Conservation (phyloP, 805 yeast species). For the Candida chauliodis region DNA sequence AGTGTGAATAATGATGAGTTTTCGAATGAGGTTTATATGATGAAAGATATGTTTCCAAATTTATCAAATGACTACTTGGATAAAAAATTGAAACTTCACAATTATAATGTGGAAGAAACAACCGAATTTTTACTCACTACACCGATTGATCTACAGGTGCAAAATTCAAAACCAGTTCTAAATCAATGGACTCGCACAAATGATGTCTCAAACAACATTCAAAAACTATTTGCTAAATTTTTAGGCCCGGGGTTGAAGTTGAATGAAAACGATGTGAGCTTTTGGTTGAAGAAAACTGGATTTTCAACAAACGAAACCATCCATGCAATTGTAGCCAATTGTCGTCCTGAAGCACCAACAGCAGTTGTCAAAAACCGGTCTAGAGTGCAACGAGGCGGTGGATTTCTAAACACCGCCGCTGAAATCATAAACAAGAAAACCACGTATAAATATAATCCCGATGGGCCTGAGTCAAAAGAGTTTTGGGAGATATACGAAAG, state of each 20-base stretch:
- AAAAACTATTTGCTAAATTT: constrained; percentile 16
- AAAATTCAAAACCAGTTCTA: neutral
- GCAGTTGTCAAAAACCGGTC: constrained; percentile 18
- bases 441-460: constrained; percentile 15
- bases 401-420: neutral
- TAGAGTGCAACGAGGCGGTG: constrained; percentile 29
- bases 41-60: constrained; percentile 47
- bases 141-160: constrained; percentile 1
- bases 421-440: neutral
- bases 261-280: constrained; percentile 8
- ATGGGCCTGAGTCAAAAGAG: constrained; percentile 26
- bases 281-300: constrained; percentile 24
- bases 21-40: constrained; percentile 17
- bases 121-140: constrained; percentile 9
- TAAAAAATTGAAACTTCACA: constrained; percentile 22
- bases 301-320: constrained; percentile 29
- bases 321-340: constrained; percentile 28
- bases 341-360: constrained; percentile 6
- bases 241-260: neutral
- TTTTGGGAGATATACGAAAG: constrained; percentile 28
- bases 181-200: constrained; percentile 13
- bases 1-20: neutral
- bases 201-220: constrained; percentile 17
- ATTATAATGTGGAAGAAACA: constrained; percentile 22
- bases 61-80: constrained; percentile 24